phyloP scores from a whole-genome alignment of 805 yeast species.

The Wickerhamiella domercqiae region DNA sequence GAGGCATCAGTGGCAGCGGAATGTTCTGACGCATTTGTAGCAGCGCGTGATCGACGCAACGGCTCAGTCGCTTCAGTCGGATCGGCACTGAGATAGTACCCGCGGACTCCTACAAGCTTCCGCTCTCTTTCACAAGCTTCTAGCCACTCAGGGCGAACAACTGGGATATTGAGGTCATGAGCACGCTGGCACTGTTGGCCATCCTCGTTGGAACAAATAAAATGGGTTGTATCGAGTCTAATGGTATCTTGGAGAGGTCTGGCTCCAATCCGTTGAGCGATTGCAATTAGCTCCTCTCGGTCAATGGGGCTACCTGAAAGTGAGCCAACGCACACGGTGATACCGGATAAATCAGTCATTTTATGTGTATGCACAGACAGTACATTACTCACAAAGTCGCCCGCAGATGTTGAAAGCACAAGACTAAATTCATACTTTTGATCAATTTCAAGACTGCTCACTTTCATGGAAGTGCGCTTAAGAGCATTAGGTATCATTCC shows the following conservation, averaged over 20 bases:
- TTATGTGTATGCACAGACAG: constrained; percentile 72
- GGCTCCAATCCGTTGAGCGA: constrained; percentile 64
- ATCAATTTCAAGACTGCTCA: constrained; percentile 84
- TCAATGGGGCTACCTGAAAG: constrained; percentile 39
- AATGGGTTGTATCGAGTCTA: constrained; percentile 86
- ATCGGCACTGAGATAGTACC: constrained; percentile 33
- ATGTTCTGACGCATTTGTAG: not conserved
- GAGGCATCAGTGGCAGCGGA: not conserved
- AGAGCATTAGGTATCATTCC: constrained; percentile 77
- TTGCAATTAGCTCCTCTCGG: constrained; percentile 41
- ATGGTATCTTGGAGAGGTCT: constrained; percentile 60
- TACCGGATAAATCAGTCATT: constrained; percentile 90
- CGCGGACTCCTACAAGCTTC: constrained; percentile 83
- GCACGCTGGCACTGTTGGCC: constrained; percentile 75
- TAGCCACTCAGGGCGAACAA: constrained; percentile 93
- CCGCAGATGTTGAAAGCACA: constrained; percentile 77
- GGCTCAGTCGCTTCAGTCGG: constrained; percentile 12
- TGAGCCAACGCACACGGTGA: constrained; percentile 79
- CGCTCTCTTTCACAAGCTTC: constrained; percentile 84
- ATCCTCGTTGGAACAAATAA: constrained; percentile 52
- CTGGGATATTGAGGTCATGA: constrained; percentile 71
- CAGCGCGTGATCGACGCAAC: constrained; percentile 3
- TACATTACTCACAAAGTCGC: constrained; percentile 54
- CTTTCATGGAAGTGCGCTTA: constrained; percentile 62
- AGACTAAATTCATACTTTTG: constrained; percentile 66